These are phyloP conservation scores for Paracamarosporium sp. DNA, from an alignment of 2,329 filamentous ascomycete genomes.

Conservation along the genomic window DNA sequence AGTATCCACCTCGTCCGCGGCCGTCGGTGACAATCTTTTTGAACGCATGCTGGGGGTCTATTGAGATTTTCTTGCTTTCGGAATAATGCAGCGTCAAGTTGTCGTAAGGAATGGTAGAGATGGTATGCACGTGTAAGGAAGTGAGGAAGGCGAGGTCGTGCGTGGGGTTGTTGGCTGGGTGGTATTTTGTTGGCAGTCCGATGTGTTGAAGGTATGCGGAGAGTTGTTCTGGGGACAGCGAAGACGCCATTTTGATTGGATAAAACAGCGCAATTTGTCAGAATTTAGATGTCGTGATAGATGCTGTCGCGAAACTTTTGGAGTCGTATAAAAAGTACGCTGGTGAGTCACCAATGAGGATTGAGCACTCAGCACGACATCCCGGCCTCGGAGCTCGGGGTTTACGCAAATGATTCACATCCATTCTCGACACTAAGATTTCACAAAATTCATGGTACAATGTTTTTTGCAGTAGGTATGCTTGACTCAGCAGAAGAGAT, in stretches of 20 bases:
- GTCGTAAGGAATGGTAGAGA: constrained; percentile 63
- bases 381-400: constrained; percentile 1
- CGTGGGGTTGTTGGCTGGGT: constrained; percentile 19
- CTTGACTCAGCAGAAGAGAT: too few species aligned
- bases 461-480: neutral
- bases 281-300: neutral
- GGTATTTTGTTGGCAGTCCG: constrained; percentile 30
- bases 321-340: neutral
- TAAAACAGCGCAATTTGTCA: neutral
- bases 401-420: neutral
- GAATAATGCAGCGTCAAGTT: constrained; percentile 63
- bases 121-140: constrained; percentile 54
- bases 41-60: constrained; percentile 58
- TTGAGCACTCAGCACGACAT: neutral
- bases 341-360: constrained; percentile 1
- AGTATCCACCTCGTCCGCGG: constrained; percentile 63
- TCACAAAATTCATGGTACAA: neutral
- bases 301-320: neutral
- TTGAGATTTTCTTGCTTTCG: constrained; percentile 33
- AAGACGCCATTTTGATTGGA: neutral
- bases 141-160: constrained; percentile 45
- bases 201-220: constrained; percentile 42
- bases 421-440: too few species aligned
- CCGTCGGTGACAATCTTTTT: constrained; percentile 55
- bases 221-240: constrained; percentile 38